Percentiles rank a stretch among this genome's conserved stretches.
These are phyloP conservation scores for Raphanus sativus DNA, from an alignment of 345 rosid species.

Conservation along the genomic window DNA sequence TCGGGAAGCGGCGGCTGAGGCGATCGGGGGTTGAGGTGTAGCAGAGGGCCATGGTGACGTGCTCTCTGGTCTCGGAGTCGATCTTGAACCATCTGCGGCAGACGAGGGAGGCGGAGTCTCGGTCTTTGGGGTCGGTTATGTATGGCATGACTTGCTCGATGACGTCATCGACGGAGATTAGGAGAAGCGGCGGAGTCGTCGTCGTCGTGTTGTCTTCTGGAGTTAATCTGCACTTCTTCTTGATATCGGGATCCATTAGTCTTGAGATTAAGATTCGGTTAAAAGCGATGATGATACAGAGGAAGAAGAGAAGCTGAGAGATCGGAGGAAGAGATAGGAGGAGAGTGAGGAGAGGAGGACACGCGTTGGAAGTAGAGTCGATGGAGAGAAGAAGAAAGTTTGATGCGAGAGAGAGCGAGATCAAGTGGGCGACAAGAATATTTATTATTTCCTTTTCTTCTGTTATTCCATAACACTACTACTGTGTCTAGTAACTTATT, in stretches of 20 bases:
- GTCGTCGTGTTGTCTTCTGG: background rate
- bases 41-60: constrained; percentile 80
- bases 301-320: background rate
- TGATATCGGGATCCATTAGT: constrained; percentile 39
- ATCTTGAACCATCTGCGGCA: constrained; percentile 78
- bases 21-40: constrained; percentile 77
- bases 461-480: background rate
- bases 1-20: constrained; percentile 55
- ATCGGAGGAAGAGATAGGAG: background rate
- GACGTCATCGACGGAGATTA: constrained; percentile 51
- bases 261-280: background rate
- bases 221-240: constrained; percentile 36
- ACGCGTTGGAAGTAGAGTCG: constrained; percentile 14
- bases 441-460: background rate
- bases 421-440: constrained; percentile 17
- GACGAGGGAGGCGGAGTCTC: constrained; percentile 78
- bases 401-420: background rate
- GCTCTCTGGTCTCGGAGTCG: constrained; percentile 79
- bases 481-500: background rate
- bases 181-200: background rate
- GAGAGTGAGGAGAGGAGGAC: constrained; percentile 20
- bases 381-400: background rate
- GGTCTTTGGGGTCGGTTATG: constrained; percentile 67
- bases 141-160: constrained; percentile 65
- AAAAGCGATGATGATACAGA: no score